Conservation (phyloP, 2,329 filamentous ascomycete genomes). For the Rutstroemia sp. region DNA sequence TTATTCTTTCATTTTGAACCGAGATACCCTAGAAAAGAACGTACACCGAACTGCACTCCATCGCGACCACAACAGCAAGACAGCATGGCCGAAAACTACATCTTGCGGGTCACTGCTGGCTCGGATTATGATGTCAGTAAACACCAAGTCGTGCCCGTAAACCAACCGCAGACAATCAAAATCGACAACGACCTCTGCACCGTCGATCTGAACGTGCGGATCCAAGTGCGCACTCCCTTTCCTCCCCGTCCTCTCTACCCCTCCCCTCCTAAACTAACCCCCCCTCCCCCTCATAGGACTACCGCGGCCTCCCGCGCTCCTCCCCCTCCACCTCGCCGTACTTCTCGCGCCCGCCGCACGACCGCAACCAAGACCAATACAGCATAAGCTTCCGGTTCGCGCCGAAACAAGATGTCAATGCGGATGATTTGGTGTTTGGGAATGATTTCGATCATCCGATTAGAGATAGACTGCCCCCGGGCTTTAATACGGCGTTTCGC, state of each 20-base stretch:
- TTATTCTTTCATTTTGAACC: neutral
- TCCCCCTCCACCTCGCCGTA: conserved; percentile 69
- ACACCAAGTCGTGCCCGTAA: conserved; percentile 72
- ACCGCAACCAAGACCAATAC: conserved; percentile 67
- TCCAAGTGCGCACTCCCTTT: conserved; percentile 49
- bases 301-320: conserved; percentile 60
- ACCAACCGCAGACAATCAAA: conserved; percentile 52
- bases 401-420: conserved; percentile 44
- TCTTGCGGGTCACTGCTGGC: conserved; percentile 76
- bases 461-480: conserved; percentile 74
- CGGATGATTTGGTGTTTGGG: conserved; percentile 71
- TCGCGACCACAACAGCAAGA: no score
- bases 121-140: conserved; percentile 63
- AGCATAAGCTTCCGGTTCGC: conserved; percentile 73
- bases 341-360: conserved; percentile 65
- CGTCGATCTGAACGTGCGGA: conserved; percentile 64
- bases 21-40: no score
- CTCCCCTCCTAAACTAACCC: conserved; percentile 1
- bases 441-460: conserved; percentile 95
- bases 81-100: conserved; percentile 62
- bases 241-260: conserved; percentile 21
- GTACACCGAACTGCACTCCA: no score
- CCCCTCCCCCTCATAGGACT: conserved; percentile 32
- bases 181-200: conserved; percentile 60
- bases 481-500: conserved; percentile 76